A percentile compares a stretch with the other conserved stretches of the same genome.
phyloP scores from a whole-genome alignment of 805 yeast species.

The Candida hungchunana region DNA sequence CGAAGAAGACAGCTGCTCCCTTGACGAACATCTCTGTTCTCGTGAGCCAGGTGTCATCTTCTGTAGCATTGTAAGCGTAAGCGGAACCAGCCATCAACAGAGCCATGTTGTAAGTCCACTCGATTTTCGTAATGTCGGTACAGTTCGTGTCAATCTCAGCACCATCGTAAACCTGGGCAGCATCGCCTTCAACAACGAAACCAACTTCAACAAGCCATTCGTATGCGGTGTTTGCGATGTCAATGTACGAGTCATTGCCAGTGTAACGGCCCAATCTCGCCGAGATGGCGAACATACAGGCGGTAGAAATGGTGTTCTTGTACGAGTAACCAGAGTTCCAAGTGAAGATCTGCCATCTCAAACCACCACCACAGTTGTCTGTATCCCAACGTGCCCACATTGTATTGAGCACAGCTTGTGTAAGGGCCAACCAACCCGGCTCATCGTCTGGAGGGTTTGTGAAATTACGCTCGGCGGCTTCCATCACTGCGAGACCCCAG shows the following conservation, averaged over 20 bases:
- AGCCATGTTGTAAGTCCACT: conserved; percentile 74
- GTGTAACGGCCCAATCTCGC: conserved; percentile 63
- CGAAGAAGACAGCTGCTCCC: conserved; percentile 46
- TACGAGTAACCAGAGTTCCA: conserved; percentile 69
- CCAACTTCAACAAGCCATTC: conserved; percentile 55
- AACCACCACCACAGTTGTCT: conserved; percentile 54
- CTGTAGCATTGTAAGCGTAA: conserved; percentile 60
- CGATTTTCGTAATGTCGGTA: conserved; percentile 40
- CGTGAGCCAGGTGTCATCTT: conserved; percentile 45
- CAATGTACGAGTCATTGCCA: conserved; percentile 49
- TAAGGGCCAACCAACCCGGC: conserved; percentile 54
- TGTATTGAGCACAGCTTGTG: conserved; percentile 60
- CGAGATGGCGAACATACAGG: conserved; percentile 57
- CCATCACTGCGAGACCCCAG: conserved; percentile 67
- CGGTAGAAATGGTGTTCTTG: conserved; percentile 61
- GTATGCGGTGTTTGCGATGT: conserved; percentile 51
- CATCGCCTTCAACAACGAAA: conserved; percentile 35
- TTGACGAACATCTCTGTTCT: conserved; percentile 41
- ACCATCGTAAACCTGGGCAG: conserved; percentile 51
- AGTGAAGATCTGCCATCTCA: conserved; percentile 69
- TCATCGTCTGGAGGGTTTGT: conserved; percentile 43
- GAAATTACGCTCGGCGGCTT: conserved; percentile 60
- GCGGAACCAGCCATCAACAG: conserved; percentile 64
- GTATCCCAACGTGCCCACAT: conserved; percentile 62
- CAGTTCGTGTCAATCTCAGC: conserved; percentile 49